Evolutionary conservation across 1,139 yeast genomes (phyloP), one percentile per base, ranked within the genome.

Genomic region (Candida labiduridarum): DNA sequence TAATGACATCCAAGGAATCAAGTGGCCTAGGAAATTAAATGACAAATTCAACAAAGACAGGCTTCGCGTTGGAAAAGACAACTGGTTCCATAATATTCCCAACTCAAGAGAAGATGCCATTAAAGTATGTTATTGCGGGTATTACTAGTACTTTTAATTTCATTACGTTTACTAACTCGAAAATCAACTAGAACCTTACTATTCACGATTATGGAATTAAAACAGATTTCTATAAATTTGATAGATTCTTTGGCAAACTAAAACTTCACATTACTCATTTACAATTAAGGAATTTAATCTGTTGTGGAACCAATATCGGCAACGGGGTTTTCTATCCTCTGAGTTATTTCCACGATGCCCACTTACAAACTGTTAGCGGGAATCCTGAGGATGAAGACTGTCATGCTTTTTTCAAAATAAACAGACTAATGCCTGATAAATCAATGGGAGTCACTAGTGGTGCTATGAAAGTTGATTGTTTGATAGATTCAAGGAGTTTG

Each of bases 251-350:
- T 63, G 67, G 78, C 45, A 63, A 63, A 48, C 70, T 83, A 15
- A 74, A 74, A 50, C 78, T 84, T 14, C 77, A 74, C 55, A 69
- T 82, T 14, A 76, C 80, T 27, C 87, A 83, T 64, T 81, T 82
- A 63, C 87, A 83, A 61, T 67, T 83, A 34, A 66, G 87, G 16
- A 79, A 80, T 54, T 66, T 82, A 49, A 76, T 83, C 4, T 70
- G 80, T 33, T 74, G 82, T 44, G 70, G 78, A 19, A 61, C 67
- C 35, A 67, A 66, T 50, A 60, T 64, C 43, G 62, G 66, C 33
- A 66, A 65, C 41, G 79, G 79, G 5, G 67, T 74, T 15, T 75
- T 65, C 56, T 75, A 74, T 50, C 78, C 79, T 1, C 74, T 72
- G 65, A 67, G 71, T 42, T 70, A 68, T 53, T 67, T 57, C 59